Evolutionary conservation across 1,284 basidiomycete genomes (phyloP).

Genomic region (Prillingera fragicola): DNA sequence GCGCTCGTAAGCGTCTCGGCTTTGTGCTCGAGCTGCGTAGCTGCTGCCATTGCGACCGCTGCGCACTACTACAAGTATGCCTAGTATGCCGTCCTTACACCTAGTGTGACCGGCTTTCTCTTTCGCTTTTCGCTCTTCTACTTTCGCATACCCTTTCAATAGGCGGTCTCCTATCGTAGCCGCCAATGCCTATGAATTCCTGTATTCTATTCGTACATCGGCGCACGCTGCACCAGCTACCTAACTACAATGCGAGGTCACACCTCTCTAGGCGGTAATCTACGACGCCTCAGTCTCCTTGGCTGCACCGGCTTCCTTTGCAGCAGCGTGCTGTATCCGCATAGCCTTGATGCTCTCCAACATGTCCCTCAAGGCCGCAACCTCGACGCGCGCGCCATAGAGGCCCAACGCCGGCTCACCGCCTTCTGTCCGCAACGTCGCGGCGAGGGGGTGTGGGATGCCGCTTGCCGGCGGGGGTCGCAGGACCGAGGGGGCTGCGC

Average conservation of each 20-base stretch:
- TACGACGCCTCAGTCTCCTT: neutral
- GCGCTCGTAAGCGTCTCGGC: conserved; percentile 35
- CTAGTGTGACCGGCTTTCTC: neutral
- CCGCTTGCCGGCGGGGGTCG: conserved; percentile 24
- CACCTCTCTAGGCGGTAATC: too few species aligned
- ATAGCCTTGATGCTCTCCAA: conserved; percentile 18
- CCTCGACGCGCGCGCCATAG: conserved; percentile 38
- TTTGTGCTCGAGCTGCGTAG: neutral
- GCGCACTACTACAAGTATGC: too few species aligned
- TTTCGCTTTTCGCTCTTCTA: conserved; percentile 40
- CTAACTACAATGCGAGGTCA: too few species aligned
- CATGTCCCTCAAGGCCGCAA: conserved; percentile 29
- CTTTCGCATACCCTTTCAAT: conserved; percentile 1
- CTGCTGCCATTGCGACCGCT: too few species aligned
- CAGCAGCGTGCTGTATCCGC: conserved; percentile 3
- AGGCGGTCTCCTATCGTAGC: neutral
- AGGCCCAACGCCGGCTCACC: conserved; percentile 30
- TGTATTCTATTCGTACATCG: too few species aligned
- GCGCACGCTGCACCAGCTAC: too few species aligned
- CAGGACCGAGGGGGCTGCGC: conserved; percentile 29
- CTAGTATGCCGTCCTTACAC: too few species aligned
- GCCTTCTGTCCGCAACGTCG: conserved; percentile 6
- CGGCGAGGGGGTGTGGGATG: conserved; percentile 27
- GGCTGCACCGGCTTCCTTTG: too few species aligned
- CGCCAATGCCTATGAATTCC: neutral